Evolutionary conservation across 2,329 filamentous ascomycete species (phyloP).

Genomic region (Fusarium sp.): DNA sequence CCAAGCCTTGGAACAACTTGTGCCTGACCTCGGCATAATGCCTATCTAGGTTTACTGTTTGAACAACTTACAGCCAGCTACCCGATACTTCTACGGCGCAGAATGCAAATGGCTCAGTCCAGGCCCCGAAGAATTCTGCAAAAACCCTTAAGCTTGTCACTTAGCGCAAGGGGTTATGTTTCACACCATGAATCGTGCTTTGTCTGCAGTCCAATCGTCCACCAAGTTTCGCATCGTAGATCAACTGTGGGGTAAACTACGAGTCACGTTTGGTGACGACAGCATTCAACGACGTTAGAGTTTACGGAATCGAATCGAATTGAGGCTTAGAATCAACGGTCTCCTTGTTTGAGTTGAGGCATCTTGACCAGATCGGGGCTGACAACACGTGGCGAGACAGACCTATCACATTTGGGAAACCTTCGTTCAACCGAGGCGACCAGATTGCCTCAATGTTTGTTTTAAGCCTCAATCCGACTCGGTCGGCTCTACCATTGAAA

Average conservation of each 20-base stretch:
- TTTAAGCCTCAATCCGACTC: not conserved
- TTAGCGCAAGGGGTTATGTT: not conserved
- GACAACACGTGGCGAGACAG: not conserved
- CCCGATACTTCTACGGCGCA: not conserved
- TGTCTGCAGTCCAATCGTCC: slow-evolving; percentile 2
- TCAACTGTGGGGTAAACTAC: not conserved
- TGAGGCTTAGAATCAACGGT: not conserved
- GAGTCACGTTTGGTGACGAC: not conserved
- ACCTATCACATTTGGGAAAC: not conserved
- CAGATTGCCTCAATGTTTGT: rapidly evolving
- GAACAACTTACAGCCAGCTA: not conserved
- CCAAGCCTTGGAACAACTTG: not conserved
- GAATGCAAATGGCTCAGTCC: not conserved
- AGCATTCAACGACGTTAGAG: not conserved
- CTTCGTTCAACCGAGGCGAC: rapidly evolving
- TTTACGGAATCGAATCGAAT: not conserved
- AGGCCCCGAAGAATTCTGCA: not conserved
- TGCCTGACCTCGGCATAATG: not conserved
- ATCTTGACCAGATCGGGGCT: not conserved
- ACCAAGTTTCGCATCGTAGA: not conserved
- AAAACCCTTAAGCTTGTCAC: not conserved
- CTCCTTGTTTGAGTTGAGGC: not conserved
- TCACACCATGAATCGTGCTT: not conserved
- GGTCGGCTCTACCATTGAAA: rapidly evolving
- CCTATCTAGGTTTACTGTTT: not conserved